These are phyloP conservation scores for Penicillium canescens DNA, from an alignment of 495 filamentous ascomycete species.

Conservation along the genomic window DNA sequence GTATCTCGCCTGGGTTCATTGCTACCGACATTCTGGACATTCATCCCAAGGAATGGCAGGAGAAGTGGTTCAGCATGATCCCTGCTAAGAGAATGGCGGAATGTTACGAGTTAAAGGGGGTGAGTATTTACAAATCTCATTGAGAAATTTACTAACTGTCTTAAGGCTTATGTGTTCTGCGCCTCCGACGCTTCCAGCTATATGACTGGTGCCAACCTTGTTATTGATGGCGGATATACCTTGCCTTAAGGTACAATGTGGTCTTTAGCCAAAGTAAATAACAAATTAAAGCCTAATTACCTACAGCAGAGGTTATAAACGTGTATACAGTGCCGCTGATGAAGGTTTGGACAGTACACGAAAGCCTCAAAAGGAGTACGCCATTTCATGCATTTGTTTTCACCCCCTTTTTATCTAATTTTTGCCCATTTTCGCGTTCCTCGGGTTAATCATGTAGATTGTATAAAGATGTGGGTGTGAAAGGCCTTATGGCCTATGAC, in stretches of 20 bases:
- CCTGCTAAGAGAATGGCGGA: slow-evolving; percentile 33
- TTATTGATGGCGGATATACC: slow-evolving; percentile 38
- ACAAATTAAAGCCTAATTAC: too few relatives aligned
- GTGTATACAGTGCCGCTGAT: too few relatives aligned
- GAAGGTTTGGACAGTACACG: too few relatives aligned
- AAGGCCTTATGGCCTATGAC: too few relatives aligned
- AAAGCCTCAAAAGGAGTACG: too few relatives aligned
- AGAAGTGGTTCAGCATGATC: slow-evolving; percentile 28
- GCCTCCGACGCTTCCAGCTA: slow-evolving; percentile 38
- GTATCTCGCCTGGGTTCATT: slow-evolving; percentile 46
- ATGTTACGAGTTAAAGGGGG: slow-evolving; percentile 35
- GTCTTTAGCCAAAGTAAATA: too few relatives aligned
- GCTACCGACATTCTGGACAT: slow-evolving; percentile 36
- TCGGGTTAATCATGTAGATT: too few relatives aligned
- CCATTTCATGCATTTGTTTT: too few relatives aligned
- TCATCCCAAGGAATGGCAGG: slow-evolving; percentile 21
- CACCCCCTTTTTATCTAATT: too few relatives aligned
- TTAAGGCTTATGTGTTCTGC: slow-evolving; percentile 32
- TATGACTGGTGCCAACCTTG: slow-evolving; percentile 35
- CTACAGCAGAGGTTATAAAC: too few relatives aligned
- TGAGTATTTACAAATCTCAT: slow-evolving; percentile 8
- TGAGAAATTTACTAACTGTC: background rate
- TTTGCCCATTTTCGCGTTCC: too few relatives aligned
- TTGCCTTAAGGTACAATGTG: slow-evolving; percentile 7
- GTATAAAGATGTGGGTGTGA: too few relatives aligned